phyloP scores from a whole-genome alignment of 805 yeast species.

The Kockiozyma suomiensis region DNA sequence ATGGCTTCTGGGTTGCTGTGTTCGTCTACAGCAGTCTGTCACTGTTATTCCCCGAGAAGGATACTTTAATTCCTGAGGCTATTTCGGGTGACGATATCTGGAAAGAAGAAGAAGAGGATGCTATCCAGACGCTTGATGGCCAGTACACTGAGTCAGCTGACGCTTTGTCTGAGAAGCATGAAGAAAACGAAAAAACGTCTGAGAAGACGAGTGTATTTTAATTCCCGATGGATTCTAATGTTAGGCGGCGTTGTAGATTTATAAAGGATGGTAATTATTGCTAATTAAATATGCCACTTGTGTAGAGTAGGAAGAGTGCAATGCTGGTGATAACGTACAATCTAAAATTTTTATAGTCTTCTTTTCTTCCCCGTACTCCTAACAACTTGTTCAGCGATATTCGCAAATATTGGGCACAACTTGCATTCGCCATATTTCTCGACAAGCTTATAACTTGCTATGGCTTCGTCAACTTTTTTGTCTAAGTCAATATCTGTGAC shows the following conservation, averaged over 20 bases:
- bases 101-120: conserved; percentile 1
- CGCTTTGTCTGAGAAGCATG: background rate
- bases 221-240: background rate
- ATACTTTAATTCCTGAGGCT: conserved; percentile 14
- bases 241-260: background rate
- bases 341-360: background rate
- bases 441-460: conserved; percentile 5
- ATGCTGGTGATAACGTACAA: background rate
- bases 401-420: conserved; percentile 31
- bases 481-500: conserved; percentile 38
- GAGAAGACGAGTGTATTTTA: background rate
- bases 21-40: conserved; percentile 29
- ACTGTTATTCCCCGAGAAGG: conserved; percentile 29
- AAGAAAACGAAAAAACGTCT: background rate
- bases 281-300: no score
- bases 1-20: conserved; percentile 33
- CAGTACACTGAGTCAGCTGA: background rate
- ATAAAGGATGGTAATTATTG: no score
- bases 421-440: conserved; percentile 27
- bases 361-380: conserved; percentile 7
- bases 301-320: no score
- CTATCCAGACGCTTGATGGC: background rate
- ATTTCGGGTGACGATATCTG: conserved; percentile 16
- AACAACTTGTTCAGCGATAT: conserved; percentile 23
- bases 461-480: background rate